Evolutionary conservation across 331 rosid genomes (phyloP).

Genomic region (Telfairia occidentalis): DNA sequence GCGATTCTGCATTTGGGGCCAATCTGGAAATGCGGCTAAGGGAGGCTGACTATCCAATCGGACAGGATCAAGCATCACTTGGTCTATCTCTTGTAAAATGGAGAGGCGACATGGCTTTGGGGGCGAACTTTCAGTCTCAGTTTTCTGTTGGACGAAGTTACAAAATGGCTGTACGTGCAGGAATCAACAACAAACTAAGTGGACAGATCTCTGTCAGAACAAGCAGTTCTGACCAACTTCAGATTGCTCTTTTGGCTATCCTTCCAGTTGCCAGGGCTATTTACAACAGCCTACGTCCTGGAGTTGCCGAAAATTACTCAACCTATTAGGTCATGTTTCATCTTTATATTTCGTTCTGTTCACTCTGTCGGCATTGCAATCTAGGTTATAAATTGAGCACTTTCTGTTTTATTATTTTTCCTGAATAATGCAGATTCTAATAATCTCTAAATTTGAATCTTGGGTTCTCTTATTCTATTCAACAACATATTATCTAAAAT

Average conservation of each 20-base stretch:
- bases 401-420: neutral
- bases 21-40: constrained; percentile 73
- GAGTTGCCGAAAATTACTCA: constrained; percentile 57
- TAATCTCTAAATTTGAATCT: neutral
- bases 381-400: constrained; percentile 13
- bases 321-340: constrained; percentile 37
- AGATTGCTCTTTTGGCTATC: constrained; percentile 65
- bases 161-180: constrained; percentile 77
- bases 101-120: constrained; percentile 74
- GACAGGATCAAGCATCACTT: constrained; percentile 78
- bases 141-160: constrained; percentile 68
- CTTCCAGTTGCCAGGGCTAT: constrained; percentile 58
- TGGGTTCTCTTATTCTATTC: neutral
- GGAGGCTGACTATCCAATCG: constrained; percentile 88
- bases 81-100: constrained; percentile 78
- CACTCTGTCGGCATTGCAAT: constrained; percentile 7
- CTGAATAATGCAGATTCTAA: constrained; percentile 6
- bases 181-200: constrained; percentile 78
- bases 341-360: constrained; percentile 2
- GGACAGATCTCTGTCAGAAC: constrained; percentile 74
- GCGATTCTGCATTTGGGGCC: constrained; percentile 74
- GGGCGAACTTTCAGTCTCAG: constrained; percentile 76
- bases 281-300: constrained; percentile 56
- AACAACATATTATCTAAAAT: neutral
- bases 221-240: constrained; percentile 86